A percentile compares a stretch with the other conserved stretches of the same genome.
These are phyloP conservation scores for Aspergillus asperescens DNA, from an alignment of 495 filamentous ascomycete genomes.

Conservation along the genomic window DNA sequence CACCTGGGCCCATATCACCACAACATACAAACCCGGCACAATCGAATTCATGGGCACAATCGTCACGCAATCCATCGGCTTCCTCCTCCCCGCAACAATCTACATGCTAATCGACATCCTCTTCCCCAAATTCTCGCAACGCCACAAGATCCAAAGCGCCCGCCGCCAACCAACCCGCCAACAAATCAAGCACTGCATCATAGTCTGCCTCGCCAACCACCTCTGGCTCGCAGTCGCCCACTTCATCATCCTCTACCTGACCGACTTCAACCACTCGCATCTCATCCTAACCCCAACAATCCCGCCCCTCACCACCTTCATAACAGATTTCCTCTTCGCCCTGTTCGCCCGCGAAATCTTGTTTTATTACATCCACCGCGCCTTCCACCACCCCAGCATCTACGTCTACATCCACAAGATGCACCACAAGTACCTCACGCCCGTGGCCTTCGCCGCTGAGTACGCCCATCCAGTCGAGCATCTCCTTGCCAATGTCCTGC, in stretches of 20 bases:
- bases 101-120: slow-evolving; percentile 32
- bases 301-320: not conserved
- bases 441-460: slow-evolving; percentile 45
- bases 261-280: not conserved
- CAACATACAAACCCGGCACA: slow-evolving; percentile 4
- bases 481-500: slow-evolving; percentile 39
- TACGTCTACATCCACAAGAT: slow-evolving; percentile 44
- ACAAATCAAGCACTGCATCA: slow-evolving; percentile 35
- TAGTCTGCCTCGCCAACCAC: slow-evolving; percentile 34
- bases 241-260: slow-evolving; percentile 21
- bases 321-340: slow-evolving; percentile 33
- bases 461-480: slow-evolving; percentile 50
- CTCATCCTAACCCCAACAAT: not conserved
- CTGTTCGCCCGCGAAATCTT: slow-evolving; percentile 39
- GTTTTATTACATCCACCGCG: slow-evolving; percentile 48
- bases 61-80: slow-evolving; percentile 36
- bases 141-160: slow-evolving; percentile 44
- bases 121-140: slow-evolving; percentile 36
- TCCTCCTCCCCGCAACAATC: slow-evolving; percentile 37
- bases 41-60: slow-evolving; percentile 37
- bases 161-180: slow-evolving; percentile 35
- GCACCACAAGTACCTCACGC: slow-evolving; percentile 48
- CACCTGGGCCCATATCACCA: not conserved
- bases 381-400: slow-evolving; percentile 41
- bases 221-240: slow-evolving; percentile 24